These are phyloP conservation scores for Fusarium albosuccineum DNA, from an alignment of 2,329 filamentous ascomycete species.

Conservation along the genomic window DNA sequence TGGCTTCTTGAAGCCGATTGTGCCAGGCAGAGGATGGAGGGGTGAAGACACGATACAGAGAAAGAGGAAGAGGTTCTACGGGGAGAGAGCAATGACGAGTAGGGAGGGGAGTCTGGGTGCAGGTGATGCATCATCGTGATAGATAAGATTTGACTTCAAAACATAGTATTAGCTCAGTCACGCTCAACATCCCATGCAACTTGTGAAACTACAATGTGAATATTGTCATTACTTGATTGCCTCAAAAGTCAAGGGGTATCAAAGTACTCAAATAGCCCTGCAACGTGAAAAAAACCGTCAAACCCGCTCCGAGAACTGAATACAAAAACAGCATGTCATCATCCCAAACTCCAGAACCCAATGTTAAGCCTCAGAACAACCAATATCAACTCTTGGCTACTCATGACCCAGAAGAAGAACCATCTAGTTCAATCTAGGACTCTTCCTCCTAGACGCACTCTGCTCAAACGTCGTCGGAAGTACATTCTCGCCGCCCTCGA, in stretches of 20 bases:
- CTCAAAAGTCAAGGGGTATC: conserved; percentile 50
- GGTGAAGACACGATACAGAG: conserved; percentile 50
- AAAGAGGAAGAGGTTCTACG: conserved; percentile 48
- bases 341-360: conserved; percentile 30
- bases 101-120: conserved; percentile 30
- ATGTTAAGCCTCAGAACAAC: conserved; percentile 3
- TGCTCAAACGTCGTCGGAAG: conserved; percentile 60
- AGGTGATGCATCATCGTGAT: conserved; percentile 23
- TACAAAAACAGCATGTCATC: conserved; percentile 17
- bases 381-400: neutral
- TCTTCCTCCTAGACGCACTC: conserved; percentile 66
- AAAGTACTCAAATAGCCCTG: conserved; percentile 51
- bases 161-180: neutral
- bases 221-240: conserved; percentile 32
- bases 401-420: neutral
- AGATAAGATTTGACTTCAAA: neutral
- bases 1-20: conserved; percentile 72
- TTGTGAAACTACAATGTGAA: conserved; percentile 18
- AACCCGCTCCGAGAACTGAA: conserved; percentile 28
- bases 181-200: neutral
- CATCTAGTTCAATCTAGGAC: conserved; percentile 61
- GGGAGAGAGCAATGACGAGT: conserved; percentile 29
- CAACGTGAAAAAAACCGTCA: conserved; percentile 31
- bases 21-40: conserved; percentile 62
- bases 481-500: conserved; percentile 66